Base-by-base conservation (phyloP, 2,329 filamentous ascomycete species). In the Endocalyx cinctus region DNA sequence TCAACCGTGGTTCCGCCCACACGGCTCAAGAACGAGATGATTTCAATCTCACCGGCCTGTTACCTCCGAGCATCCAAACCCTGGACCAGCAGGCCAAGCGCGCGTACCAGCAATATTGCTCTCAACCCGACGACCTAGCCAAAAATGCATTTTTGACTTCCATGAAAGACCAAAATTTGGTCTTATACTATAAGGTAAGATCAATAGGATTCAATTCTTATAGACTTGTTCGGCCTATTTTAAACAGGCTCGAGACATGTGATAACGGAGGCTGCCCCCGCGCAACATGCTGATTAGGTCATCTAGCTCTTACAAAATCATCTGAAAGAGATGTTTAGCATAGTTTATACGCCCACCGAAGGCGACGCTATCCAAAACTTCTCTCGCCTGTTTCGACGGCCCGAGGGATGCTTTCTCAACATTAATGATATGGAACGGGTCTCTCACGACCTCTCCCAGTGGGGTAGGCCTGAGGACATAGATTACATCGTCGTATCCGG, bases 281-380 rank as follows among this genome's bases (percentile, higher is more conserved):
- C n/a, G n/a, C n/a, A n/a, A n/a, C n/a, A n/a, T n/a, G n/a, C n/a
- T n/a, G n/a, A n/a, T n/a, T n/a, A n/a, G n/a, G n/a, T 20, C 17
- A 4, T 30, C 8, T 39, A 87, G 74, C 70, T 94, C 8, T 69
- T 92, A 6, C 73, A 85, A 54, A 77, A 84, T 5, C 82, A 94
- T 48, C 62, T 94, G 14, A 80, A 84, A 43, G 87, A 94, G 53
- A 92, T 94, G 84, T 89, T 94, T 52, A 79, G 82, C 25, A 67
- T 94, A n/a, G 85, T 94, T 17, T 95, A 94, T 53, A 94, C 88
- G 0, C 88, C 88, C 0, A 94, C 88, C 0, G 87, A 94, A 60
- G 87, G 85, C 7, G 86, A 94, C 25, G 88, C 88, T 0, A 94
- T 94, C 31, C 77, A 86, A 45, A 84, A 89, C 43, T 94, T 86